phyloP scores from a whole-genome alignment of 2,329 filamentous ascomycete genomes.

The Aureobasidium mangrovei region DNA sequence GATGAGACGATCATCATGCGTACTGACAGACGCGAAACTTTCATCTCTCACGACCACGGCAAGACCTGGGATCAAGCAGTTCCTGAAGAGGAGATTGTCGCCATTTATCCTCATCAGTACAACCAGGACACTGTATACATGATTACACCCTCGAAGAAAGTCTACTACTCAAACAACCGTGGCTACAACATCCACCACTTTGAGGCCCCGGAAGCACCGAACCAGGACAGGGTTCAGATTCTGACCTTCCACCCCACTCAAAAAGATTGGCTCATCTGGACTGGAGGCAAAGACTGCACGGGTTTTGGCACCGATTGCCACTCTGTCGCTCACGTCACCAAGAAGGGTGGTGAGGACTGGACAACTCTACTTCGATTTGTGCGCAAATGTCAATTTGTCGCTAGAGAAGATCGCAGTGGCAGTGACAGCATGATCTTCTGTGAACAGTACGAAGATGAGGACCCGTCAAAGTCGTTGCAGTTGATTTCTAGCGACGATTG shows the following conservation, averaged over 20 bases:
- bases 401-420: constrained; percentile 48
- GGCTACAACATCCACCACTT: constrained; percentile 67
- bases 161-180: constrained; percentile 75
- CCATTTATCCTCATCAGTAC: constrained; percentile 68
- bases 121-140: constrained; percentile 84
- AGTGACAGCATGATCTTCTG: constrained; percentile 57
- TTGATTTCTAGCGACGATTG: constrained; percentile 73
- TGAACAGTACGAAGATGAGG: constrained; percentile 54
- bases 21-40: constrained; percentile 53
- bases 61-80: constrained; percentile 68
- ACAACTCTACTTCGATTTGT: constrained; percentile 64
- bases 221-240: constrained; percentile 43
- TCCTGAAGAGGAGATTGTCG: constrained; percentile 57
- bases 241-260: constrained; percentile 75
- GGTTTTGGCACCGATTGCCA: constrained; percentile 52
- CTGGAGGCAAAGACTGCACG: constrained; percentile 61
- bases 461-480: constrained; percentile 51
- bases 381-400: constrained; percentile 79
- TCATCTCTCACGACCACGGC: constrained; percentile 75
- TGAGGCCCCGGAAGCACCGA: constrained; percentile 56
- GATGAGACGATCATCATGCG: constrained; percentile 67
- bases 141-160: constrained; percentile 57
- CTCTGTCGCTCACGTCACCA: constrained; percentile 64
- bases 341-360: constrained; percentile 72
- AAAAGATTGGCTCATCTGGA: constrained; percentile 89